These are phyloP conservation scores for Lachnellula arida DNA, from an alignment of 2,329 filamentous ascomycete species.

Conservation along the genomic window DNA sequence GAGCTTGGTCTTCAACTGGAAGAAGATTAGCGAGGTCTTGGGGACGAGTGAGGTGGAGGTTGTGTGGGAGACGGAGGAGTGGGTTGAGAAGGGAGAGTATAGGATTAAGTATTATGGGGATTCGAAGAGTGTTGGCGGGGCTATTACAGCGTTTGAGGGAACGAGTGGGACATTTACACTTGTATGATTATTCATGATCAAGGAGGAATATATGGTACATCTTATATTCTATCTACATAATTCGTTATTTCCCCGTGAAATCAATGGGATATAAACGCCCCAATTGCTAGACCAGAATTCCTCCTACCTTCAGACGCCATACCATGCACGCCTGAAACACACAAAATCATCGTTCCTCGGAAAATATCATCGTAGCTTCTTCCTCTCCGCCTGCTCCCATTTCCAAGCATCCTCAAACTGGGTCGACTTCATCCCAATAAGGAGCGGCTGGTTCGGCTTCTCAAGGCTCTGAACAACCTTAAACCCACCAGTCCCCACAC, in stretches of 20 bases:
- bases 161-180: constrained; percentile 50
- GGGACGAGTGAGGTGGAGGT: constrained; percentile 76
- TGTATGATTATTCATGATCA: not conserved
- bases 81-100: constrained; percentile 62
- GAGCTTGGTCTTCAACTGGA: constrained; percentile 78
- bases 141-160: constrained; percentile 65
- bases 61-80: constrained; percentile 70
- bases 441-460: constrained; percentile 38
- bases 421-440: constrained; percentile 46
- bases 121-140: constrained; percentile 60
- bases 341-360: not conserved
- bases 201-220: not conserved
- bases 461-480: constrained; percentile 77
- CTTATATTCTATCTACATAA: not conserved
- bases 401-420: constrained; percentile 68
- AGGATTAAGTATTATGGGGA: constrained; percentile 82
- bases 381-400: constrained; percentile 28
- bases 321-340: not conserved
- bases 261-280: not conserved
- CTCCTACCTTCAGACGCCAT: not conserved
- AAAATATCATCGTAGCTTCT: constrained; percentile 12
- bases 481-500: constrained; percentile 86
- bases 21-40: constrained; percentile 61
- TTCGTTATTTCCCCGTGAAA: not conserved
- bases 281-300: not conserved